Evolutionary conservation across 169 alveolate species (phyloP), one percentile per base, ranked within the genome.

Genomic region (Plasmodium berghei): DNA sequence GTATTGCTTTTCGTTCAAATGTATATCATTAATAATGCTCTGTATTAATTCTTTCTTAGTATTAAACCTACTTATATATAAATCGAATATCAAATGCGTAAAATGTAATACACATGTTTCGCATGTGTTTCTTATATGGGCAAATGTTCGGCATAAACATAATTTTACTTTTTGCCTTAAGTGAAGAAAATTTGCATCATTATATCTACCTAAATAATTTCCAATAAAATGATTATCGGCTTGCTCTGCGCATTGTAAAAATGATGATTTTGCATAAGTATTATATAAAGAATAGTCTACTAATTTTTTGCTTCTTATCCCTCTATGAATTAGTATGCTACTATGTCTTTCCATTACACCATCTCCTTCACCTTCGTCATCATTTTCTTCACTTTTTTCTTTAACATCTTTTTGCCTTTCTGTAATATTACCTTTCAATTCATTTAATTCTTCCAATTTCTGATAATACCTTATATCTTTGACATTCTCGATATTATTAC

Each of bases 311-410:
- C 75, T 86, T 20, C 54, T 59, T 28, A 86, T 70, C 24, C 91
- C 91, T 48, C 91, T 69, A 45, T 86, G 70, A 18, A 71, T 59
- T 22, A 86, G 54, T 10, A 86, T 86, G 54, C 74, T 86, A 48
- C 91, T 86, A 63, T 86, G 91, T 48, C 91, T 86, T 52, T 86
- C 91, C 91, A 86, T 86, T 22, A 86, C 91, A 3, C 54, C 91
- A 5, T 67, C 90, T 42, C 70, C 90, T 1, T 80, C 80, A 1
- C 5, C 34, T 0, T 20, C 14, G 5, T 55, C 46, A 10, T 61
- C 56, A 6, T 28, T 18, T 24, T 71, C 18, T 14, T 46, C 74
- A 67, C 9, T 18, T 34, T 14, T 14, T 14, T 5, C 14, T 16
- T 45, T 18, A 10, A 28, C 18, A 28, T 6, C 6, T 4, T 6